These are phyloP conservation scores for Calonectria ilicicola DNA, from an alignment of 2,329 filamentous ascomycete genomes.

Conservation along the genomic window DNA sequence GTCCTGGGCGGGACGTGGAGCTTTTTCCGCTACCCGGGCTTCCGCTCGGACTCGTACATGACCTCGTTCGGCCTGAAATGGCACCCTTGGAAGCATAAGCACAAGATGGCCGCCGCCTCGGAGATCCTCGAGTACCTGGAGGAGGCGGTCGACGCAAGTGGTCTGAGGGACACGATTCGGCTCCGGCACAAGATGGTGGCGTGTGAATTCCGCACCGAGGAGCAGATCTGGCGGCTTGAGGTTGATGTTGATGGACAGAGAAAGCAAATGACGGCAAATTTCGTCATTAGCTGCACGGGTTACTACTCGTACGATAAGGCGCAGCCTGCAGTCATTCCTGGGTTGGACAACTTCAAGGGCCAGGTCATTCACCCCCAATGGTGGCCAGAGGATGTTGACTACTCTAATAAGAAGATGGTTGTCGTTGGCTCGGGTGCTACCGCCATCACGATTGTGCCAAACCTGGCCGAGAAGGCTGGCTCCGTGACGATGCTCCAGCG, in stretches of 20 bases:
- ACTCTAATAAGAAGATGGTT: conserved; percentile 74
- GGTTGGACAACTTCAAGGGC: conserved; percentile 75
- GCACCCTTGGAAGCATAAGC: conserved; percentile 73
- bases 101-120: conserved; percentile 63
- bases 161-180: conserved; percentile 66
- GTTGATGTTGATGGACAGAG: conserved; percentile 49
- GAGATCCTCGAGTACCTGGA: conserved; percentile 67
- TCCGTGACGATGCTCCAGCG: conserved; percentile 85
- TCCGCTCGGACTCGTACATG: conserved; percentile 75
- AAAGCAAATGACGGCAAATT: conserved; percentile 57
- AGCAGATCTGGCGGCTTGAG: conserved; percentile 67
- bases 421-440: conserved; percentile 85
- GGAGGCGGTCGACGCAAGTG: conserved; percentile 61
- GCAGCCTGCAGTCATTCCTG: conserved; percentile 71
- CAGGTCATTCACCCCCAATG: conserved; percentile 77
- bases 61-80: conserved; percentile 75
- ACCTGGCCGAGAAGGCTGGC: conserved; percentile 71
- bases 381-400: conserved; percentile 79
- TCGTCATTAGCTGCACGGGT: conserved; percentile 70
- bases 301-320: conserved; percentile 81
- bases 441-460: conserved; percentile 80
- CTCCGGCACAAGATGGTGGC: conserved; percentile 61
- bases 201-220: conserved; percentile 65
- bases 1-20: conserved; percentile 82
- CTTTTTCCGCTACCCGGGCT: conserved; percentile 81